Conservation (phyloP, 2,329 filamentous ascomycete genomes). For the Colletotrichum orchidophilum region DNA sequence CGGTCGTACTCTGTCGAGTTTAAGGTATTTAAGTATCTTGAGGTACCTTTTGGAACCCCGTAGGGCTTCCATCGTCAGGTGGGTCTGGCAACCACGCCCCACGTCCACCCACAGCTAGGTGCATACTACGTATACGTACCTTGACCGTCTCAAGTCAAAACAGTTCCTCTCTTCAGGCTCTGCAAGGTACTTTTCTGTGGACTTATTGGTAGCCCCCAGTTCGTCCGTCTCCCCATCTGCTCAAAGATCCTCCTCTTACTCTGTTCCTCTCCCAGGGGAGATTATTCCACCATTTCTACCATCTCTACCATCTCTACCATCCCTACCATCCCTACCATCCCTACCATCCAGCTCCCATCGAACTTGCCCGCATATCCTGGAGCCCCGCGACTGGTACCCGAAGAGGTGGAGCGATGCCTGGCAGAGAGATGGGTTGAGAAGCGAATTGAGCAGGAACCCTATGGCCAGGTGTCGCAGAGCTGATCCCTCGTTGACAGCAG, state of each 20-base stretch:
- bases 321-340: too few relatives aligned
- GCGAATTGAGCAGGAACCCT: too few relatives aligned
- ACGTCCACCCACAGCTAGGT: too few relatives aligned
- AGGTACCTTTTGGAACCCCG: not conserved
- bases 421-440: too few relatives aligned
- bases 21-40: not conserved
- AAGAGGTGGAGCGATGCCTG: not conserved
- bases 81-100: not conserved
- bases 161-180: not conserved
- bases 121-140: not conserved
- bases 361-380: not conserved
- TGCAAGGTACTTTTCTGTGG: slow-evolving; percentile 11
- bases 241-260: too few relatives aligned
- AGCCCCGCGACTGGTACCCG: not conserved
- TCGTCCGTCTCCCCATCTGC: not conserved
- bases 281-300: not conserved
- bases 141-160: too few relatives aligned
- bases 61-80: not conserved
- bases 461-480: too few relatives aligned
- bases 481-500: not conserved
- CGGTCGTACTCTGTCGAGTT: not conserved
- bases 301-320: too few relatives aligned
- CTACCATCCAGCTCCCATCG: too few relatives aligned
- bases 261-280: not conserved
- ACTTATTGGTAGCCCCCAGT: not conserved